Percentiles rank a stretch among this genome's conserved stretches.
These are phyloP conservation scores for Fusarium fracticaudum DNA, from an alignment of 2,329 filamentous ascomycete genomes.

Conservation along the genomic window DNA sequence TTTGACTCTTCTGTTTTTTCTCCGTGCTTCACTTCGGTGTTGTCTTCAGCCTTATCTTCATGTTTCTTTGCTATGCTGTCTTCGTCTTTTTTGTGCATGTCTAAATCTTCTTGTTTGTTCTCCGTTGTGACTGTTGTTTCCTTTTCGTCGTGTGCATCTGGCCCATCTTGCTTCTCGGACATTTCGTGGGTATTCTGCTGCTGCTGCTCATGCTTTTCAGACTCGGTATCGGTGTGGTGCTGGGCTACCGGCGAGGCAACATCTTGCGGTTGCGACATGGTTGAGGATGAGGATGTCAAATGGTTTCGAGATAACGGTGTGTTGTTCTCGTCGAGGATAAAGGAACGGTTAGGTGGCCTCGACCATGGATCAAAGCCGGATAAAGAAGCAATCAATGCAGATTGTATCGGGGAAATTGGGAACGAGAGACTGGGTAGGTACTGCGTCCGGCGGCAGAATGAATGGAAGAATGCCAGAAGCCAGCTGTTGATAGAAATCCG, in stretches of 20 bases:
- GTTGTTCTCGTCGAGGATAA: slow-evolving; percentile 21
- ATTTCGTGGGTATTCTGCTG: not conserved
- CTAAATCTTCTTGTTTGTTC: slow-evolving; percentile 17
- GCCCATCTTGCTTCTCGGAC: not conserved
- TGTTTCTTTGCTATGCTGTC: not conserved
- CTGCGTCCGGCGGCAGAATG: slow-evolving; percentile 33
- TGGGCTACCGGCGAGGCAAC: slow-evolving; percentile 38
- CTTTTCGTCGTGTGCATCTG: slow-evolving; percentile 8
- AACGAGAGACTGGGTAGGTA: slow-evolving; percentile 24
- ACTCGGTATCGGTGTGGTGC: slow-evolving; percentile 8
- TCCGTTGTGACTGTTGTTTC: not conserved
- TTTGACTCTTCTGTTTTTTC: not conserved
- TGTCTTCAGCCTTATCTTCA: not conserved
- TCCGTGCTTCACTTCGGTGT: not conserved
- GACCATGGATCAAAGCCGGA: slow-evolving; percentile 29
- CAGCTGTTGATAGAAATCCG: slow-evolving; percentile 37
- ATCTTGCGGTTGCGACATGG: slow-evolving; percentile 50
- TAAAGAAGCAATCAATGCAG: slow-evolving; percentile 21
- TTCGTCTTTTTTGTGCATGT: not conserved
- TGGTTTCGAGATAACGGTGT: not conserved
- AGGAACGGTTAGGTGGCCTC: slow-evolving; percentile 31
- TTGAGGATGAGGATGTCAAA: slow-evolving; percentile 10
- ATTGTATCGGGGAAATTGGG: slow-evolving; percentile 22
- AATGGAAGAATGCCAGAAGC: slow-evolving; percentile 41
- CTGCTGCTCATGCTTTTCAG: slow-evolving; percentile 18